These are phyloP conservation scores for Penicillium goetzii DNA, from an alignment of 495 filamentous ascomycete genomes.

Conservation along the genomic window DNA sequence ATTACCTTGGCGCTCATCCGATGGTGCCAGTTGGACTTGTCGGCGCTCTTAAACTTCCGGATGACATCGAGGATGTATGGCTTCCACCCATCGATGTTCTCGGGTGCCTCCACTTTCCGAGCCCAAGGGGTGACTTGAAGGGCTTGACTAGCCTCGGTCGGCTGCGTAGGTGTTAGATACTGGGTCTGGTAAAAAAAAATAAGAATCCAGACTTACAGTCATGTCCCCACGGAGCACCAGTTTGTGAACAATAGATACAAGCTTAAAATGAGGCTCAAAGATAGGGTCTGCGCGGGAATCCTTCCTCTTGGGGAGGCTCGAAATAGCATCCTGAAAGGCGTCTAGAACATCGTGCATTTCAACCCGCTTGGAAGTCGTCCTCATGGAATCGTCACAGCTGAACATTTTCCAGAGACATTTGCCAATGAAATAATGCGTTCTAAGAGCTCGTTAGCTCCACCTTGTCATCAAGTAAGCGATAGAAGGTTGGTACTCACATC, in stretches of 20 bases:
- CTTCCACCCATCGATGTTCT: slow-evolving; percentile 70
- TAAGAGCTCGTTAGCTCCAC: slow-evolving; percentile 34
- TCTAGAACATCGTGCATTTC: slow-evolving; percentile 64
- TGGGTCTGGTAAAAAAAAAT: not conserved
- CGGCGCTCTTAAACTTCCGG: slow-evolving; percentile 74
- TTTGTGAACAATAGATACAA: slow-evolving; percentile 85
- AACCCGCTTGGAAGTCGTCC: slow-evolving; percentile 50
- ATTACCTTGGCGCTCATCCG: slow-evolving; percentile 76
- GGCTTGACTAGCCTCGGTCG: slow-evolving; percentile 55
- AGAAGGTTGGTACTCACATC: slow-evolving; percentile 61
- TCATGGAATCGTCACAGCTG: slow-evolving; percentile 56
- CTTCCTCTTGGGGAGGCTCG: slow-evolving; percentile 77
- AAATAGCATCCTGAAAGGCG: slow-evolving; percentile 73
- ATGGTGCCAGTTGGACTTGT: slow-evolving; percentile 98
- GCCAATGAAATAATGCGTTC: slow-evolving; percentile 83
- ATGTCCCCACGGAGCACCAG: slow-evolving; percentile 57
- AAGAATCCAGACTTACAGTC: slow-evolving; percentile 30
- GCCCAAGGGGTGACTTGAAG: slow-evolving; percentile 61
- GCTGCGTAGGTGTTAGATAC: slow-evolving; percentile 33
- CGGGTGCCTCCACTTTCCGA: slow-evolving; percentile 50
- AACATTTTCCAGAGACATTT: slow-evolving; percentile 98
- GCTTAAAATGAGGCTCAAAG: slow-evolving; percentile 95
- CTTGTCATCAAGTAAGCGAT: not conserved
- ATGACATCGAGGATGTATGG: slow-evolving; percentile 73
- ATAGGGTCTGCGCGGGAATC: slow-evolving; percentile 80